Conservation (phyloP, 2,329 filamentous ascomycete genomes). For the Escovopsis weberi region DNA sequence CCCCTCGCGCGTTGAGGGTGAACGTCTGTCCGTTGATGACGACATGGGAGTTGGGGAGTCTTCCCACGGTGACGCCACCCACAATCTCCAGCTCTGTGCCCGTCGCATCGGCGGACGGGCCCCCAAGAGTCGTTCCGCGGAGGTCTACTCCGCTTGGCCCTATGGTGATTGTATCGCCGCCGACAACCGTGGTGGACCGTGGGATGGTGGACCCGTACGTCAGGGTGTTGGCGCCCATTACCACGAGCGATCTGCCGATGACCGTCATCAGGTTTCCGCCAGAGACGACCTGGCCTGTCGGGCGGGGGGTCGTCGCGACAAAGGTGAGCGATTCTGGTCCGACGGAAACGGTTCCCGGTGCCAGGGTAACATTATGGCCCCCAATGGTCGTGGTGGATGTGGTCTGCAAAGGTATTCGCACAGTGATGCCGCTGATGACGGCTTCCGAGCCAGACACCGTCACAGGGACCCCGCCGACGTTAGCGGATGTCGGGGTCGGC, state of each 20-base stretch:
- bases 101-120: constrained; percentile 18
- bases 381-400: constrained; percentile 20
- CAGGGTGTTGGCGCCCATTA: constrained; percentile 28
- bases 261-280: constrained; percentile 34
- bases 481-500: constrained; percentile 21
- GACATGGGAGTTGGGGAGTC: constrained; percentile 31
- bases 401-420: constrained; percentile 23
- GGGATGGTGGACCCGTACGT: constrained; percentile 27
- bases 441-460: constrained; percentile 26
- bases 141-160: constrained; percentile 29
- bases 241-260: constrained; percentile 24
- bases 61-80: constrained; percentile 37
- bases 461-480: constrained; percentile 25
- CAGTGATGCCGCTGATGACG: constrained; percentile 26
- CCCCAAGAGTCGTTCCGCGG: constrained; percentile 29
- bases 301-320: constrained; percentile 13
- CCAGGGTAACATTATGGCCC: constrained; percentile 20
- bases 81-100: constrained; percentile 31
- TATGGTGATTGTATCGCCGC: constrained; percentile 36
- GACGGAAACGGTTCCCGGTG: constrained; percentile 21
- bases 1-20: constrained; percentile 31
- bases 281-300: constrained; percentile 29
- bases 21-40: constrained; percentile 37
- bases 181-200: constrained; percentile 25
- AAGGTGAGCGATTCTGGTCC: constrained; percentile 24